These are phyloP conservation scores for Macrolepiota fuliginosa DNA, from an alignment of 768 basidiomycete species.

Conservation along the genomic window DNA sequence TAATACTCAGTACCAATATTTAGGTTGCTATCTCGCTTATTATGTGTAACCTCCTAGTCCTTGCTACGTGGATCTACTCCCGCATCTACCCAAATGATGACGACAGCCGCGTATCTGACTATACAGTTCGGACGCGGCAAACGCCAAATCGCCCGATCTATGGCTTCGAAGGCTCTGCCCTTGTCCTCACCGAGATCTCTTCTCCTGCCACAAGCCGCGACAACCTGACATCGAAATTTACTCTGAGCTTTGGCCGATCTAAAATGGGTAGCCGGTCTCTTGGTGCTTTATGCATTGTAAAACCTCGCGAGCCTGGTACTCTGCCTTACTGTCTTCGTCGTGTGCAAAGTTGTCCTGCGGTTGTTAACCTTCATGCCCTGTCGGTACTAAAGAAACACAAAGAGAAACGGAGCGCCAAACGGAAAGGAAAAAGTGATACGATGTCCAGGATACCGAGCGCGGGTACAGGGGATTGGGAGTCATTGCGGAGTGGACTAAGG, in stretches of 20 bases:
- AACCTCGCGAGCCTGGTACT: neutral
- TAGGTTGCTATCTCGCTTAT: slow-evolving; percentile 18
- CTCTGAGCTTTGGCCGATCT: neutral
- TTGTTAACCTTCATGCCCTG: neutral
- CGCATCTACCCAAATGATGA: neutral
- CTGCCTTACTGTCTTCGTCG: neutral
- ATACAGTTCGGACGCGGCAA: neutral
- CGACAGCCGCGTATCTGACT: neutral
- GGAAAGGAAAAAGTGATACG: neutral
- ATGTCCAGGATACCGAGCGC: neutral
- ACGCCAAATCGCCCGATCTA: neutral
- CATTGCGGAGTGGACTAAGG: neutral
- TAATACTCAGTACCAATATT: neutral
- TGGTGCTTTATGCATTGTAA: neutral
- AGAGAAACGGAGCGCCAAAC: neutral
- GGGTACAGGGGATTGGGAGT: neutral
- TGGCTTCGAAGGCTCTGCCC: slow-evolving; percentile 5
- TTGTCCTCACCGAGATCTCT: slow-evolving; percentile 7
- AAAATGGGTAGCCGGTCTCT: neutral
- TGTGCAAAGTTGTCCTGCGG: neutral
- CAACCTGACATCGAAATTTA: neutral
- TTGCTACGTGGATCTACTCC: slow-evolving; percentile 23
- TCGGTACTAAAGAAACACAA: too few relatives aligned
- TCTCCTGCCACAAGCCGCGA: neutral
- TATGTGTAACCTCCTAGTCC: slow-evolving; percentile 25